Base-by-base conservation (phyloP, 257 asterid genomes). In the Solanum piurae region DNA sequence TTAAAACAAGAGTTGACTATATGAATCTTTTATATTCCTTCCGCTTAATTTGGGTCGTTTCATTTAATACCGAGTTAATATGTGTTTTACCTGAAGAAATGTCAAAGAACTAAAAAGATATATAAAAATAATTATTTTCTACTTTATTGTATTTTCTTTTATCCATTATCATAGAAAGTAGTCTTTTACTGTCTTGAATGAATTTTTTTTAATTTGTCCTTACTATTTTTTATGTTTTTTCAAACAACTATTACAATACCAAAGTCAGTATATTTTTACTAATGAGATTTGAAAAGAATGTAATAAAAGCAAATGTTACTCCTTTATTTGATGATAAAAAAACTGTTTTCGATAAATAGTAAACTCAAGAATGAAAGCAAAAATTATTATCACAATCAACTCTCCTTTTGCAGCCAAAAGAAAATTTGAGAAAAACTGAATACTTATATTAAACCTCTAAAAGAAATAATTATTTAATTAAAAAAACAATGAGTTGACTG, bases 261-360 rank as follows among this genome's bases (percentile, higher is more conserved):
- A 62, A 4, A 23, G 11, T 23, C 7, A 9, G 3, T 62, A 23
- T 9, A 23, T 1, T 62, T 23, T n/a, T 23, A 62, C 1, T 4
- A 62, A 3, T 62, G 7, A 9, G 3, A 64, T n/a, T 10, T 64
- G 0, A 23, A 60, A 1, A 23, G 4, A 23, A 60, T 60, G 4
- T 4, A 23, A 23, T 60, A 60, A 9, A 4, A 23, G 2, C 6
- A 23, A 1, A 60, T 21, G 9, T 60, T 4, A 23, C 6, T 16
- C 0, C 9, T 52, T 52, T 52, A 52, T 23, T 23, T 23, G 0
- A 9, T 2, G 1, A 60, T 23, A 2, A 23, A 23, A 60, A 21
- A 0, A 21, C 3, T 23, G 0, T 60, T 60, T 60, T 60, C 3
- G 0, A 60, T 3, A 4, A 60, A 23, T 60, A 60, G 0, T 23